Percentiles rank a stretch among this genome's conserved stretches.
These are phyloP conservation scores for Ogataea siamensis DNA, from an alignment of 805 yeast genomes.

Conservation along the genomic window DNA sequence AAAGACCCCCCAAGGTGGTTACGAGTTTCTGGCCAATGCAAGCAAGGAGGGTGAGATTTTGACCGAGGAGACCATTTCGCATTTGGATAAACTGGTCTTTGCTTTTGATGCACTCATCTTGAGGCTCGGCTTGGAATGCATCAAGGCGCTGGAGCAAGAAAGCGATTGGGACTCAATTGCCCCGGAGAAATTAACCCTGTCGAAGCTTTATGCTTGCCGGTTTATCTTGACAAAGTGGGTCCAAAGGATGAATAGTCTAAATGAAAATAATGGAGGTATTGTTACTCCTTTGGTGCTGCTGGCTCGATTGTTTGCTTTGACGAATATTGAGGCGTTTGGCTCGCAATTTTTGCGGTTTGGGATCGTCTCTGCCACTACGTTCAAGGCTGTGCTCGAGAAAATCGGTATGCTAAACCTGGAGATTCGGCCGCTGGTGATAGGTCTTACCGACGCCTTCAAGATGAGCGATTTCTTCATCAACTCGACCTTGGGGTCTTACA, in stretches of 20 bases:
- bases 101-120: conserved; percentile 42
- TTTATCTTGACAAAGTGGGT: conserved; percentile 44
- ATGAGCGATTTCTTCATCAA: conserved; percentile 77
- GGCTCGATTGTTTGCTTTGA: conserved; percentile 61
- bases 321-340: conserved; percentile 66
- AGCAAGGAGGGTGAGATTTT: conserved; percentile 34
- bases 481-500: conserved; percentile 75
- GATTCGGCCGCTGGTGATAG: conserved; percentile 67
- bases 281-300: conserved; percentile 50
- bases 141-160: conserved; percentile 33
- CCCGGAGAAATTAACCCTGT: conserved; percentile 43
- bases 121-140: conserved; percentile 37
- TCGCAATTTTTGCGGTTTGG: conserved; percentile 68
- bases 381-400: conserved; percentile 40
- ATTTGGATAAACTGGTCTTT: conserved; percentile 33
- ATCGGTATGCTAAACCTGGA: conserved; percentile 46
- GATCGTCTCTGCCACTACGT: conserved; percentile 49
- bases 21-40: conserved; percentile 35
- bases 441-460: conserved; percentile 81
- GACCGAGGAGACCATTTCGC: conserved; percentile 29
- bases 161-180: conserved; percentile 47
- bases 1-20: conserved; percentile 45
- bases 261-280: conserved; percentile 39
- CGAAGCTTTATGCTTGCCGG: conserved; percentile 51
- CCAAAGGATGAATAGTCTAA: conserved; percentile 28